Base-by-base conservation (phyloP, 768 basidiomycete genomes). In the Amanita molliuscula region DNA sequence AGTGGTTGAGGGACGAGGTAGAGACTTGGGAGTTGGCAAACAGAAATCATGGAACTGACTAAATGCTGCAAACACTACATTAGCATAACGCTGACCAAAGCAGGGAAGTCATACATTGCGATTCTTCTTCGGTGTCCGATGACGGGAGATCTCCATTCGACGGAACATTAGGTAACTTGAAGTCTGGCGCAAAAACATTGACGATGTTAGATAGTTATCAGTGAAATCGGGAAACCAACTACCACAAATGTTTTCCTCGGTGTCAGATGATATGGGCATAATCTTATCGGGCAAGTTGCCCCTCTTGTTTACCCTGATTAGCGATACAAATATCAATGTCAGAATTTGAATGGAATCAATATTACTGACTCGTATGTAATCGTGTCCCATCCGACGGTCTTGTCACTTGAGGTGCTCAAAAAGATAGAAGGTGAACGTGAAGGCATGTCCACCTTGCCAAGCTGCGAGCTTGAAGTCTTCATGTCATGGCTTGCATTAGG, bases 191-290 rank as follows among this genome's bases (percentile, higher is more conserved):
- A 23, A 46, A 16, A 35, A 6, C 54, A 55, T 9, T 50, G 47
- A 28, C 29, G 6, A 21, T 13, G 21, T 35, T 33, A 46, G 16
- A 20, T 9, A 20, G 38, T 40, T 9, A 10, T 20, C 5, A 5
- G 20, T 6, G n/a, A 15, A 31, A 15, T 13, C 16, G 7, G 44
- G n/a, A 29, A 31, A 29, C 13, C 29, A 15, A 31, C 8, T 18
- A 67, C 70, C 65, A 65, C 69, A 66, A 3, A 68, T 67, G 41
- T 69, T 69, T 20, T 68, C 68, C 51, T 73, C 69, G 18, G 69
- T 68, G 15, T 70, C 67, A 21, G 69, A 69, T 6, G 67, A 66
- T 35, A 45, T 44, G 3, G 53, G 52, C 8, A 59, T 52, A 29
- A 52, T 52, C 47, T 53, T 28, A 51, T 55, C 48, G 49, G 52